Conservation (phyloP, 148 eudicot species). For the Oxyria digyna region DNA sequence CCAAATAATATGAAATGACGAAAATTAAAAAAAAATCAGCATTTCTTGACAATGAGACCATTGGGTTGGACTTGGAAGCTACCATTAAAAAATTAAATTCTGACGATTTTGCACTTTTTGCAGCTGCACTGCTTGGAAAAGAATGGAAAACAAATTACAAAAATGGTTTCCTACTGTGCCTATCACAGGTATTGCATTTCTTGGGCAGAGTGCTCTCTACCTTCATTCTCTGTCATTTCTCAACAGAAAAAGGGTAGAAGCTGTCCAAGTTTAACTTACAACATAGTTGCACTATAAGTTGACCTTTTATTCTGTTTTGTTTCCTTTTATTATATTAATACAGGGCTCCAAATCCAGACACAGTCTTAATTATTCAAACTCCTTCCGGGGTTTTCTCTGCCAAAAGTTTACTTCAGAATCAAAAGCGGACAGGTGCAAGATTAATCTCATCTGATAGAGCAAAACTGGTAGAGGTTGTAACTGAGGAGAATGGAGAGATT, state of each 20-base stretch:
- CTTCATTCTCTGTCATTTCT: neutral
- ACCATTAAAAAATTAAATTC: neutral
- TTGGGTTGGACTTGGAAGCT: neutral
- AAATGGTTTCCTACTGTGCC: slow-evolving; percentile 91
- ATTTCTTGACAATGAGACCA: neutral
- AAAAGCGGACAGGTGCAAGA: slow-evolving; percentile 60
- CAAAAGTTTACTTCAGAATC: slow-evolving; percentile 59
- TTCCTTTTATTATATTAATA: neutral
- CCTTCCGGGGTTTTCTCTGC: slow-evolving; percentile 77
- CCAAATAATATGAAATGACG: neutral
- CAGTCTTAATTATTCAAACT: slow-evolving; percentile 75
- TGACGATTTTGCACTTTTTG: slow-evolving; percentile 7
- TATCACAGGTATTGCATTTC: slow-evolving; percentile 68
- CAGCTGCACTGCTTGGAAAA: slow-evolving; percentile 89
- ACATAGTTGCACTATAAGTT: neutral
- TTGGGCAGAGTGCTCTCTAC: neutral
- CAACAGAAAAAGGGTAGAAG: neutral
- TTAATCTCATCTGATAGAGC: slow-evolving; percentile 64
- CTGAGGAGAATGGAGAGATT: slow-evolving; percentile 30
- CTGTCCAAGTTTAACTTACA: neutral
- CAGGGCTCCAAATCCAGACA: slow-evolving; percentile 98
- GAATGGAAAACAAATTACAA: slow-evolving; percentile 80
- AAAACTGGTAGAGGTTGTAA: slow-evolving; percentile 38
- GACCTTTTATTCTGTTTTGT: neutral
- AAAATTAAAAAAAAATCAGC: neutral